phyloP scores from a whole-genome alignment of 176 grass and related monocot species.

The Areca catechu region DNA sequence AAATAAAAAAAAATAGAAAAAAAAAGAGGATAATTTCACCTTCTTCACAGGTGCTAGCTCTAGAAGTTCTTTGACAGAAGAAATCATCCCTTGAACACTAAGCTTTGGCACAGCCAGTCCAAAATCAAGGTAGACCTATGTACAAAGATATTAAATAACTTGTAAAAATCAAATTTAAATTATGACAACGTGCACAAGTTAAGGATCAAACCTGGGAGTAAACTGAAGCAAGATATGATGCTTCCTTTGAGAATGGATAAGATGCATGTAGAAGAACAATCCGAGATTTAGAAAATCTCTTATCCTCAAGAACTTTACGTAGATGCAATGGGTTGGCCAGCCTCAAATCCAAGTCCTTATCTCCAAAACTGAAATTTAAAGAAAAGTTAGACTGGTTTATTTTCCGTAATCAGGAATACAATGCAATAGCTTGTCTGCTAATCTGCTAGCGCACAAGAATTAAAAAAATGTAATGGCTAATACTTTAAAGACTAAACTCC shows the following conservation, averaged over 20 bases:
- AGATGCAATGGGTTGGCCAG: conserved; percentile 88
- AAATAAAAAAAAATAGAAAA: no score
- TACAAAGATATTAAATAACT: neutral
- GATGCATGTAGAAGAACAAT: conserved; percentile 98
- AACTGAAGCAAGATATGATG: conserved; percentile 95
- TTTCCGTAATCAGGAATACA: neutral
- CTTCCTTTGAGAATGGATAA: conserved; percentile 98
- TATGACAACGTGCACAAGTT: neutral
- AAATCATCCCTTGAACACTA: conserved; percentile 91
- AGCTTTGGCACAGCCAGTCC: conserved; percentile 89
- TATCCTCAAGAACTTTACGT: conserved; percentile 63
- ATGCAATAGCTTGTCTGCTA: no score
- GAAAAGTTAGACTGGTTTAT: neutral
- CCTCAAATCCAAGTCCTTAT: conserved; percentile 85
- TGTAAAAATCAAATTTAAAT: no score
- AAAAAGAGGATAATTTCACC: conserved; percentile 22
- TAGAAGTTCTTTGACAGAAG: conserved; percentile 76
- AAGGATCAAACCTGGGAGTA: conserved; percentile 67
- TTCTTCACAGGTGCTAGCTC: conserved; percentile 83
- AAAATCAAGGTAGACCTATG: conserved; percentile 99
- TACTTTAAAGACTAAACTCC: no score
- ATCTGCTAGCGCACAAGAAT: no score
- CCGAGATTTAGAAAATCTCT: conserved; percentile 65
- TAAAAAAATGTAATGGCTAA: no score
- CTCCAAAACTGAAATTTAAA: conserved; percentile 74